Percentiles rank a stretch among this genome's conserved stretches.
Conservation (phyloP, 164 flowering plant species). For the Umbilicus rupestris region DNA sequence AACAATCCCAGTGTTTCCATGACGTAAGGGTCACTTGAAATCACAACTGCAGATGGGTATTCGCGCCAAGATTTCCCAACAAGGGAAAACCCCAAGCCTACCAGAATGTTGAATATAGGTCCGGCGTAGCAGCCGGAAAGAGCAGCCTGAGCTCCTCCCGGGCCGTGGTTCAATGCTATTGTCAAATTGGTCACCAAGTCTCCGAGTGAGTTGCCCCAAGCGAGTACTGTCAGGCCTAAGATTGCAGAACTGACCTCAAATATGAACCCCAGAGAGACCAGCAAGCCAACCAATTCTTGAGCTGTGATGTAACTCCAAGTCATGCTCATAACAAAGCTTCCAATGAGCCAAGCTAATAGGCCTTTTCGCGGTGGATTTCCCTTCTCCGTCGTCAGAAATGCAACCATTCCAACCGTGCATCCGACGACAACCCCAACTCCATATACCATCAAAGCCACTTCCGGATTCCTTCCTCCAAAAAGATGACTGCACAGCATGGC, state of each 20-base stretch:
- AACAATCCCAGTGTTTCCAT: constrained; percentile 46
- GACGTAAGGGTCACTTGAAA: constrained; percentile 34
- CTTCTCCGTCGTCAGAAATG: constrained; percentile 22
- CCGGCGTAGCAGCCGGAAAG: constrained; percentile 72
- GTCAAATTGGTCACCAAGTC: constrained; percentile 48
- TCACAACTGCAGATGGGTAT: constrained; percentile 30
- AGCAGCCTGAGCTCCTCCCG: constrained; percentile 52
- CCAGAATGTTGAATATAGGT: constrained; percentile 53
- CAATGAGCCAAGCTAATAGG: constrained; percentile 34
- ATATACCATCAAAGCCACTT: not conserved
- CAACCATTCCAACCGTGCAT: constrained; percentile 24
- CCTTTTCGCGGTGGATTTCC: constrained; percentile 33
- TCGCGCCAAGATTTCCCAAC: constrained; percentile 35
- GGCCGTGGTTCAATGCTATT: constrained; percentile 44
- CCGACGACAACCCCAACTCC: constrained; percentile 13
- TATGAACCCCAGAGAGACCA: constrained; percentile 35
- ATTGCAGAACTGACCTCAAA: constrained; percentile 47
- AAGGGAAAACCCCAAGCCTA: constrained; percentile 57
- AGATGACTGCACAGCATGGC: constrained; percentile 58
- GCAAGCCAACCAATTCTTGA: constrained; percentile 35
- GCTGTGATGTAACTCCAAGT: constrained; percentile 49
- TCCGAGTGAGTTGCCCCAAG: constrained; percentile 79
- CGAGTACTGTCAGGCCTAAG: constrained; percentile 62
- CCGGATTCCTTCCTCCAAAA: not conserved
- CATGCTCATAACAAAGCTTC: constrained; percentile 44